These are phyloP conservation scores for Plasmodium sp. DNA, from an alignment of 169 alveolate species.

Conservation along the genomic window DNA sequence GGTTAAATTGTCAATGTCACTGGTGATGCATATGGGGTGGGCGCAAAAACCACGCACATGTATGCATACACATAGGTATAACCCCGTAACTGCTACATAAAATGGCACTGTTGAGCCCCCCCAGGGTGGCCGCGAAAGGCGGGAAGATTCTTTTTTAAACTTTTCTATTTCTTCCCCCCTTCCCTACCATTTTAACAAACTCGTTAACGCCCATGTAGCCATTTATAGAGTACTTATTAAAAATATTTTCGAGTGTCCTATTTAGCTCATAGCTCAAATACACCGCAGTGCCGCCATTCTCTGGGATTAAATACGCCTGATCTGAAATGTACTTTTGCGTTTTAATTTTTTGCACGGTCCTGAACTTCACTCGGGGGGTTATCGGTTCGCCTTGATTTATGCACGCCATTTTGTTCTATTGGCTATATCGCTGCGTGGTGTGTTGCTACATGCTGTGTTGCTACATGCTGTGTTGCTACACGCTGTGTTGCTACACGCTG, in stretches of 20 bases:
- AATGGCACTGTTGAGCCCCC: neutral
- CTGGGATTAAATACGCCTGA: constrained; percentile 70
- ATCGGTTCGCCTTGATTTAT: constrained; percentile 34
- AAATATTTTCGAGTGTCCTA: constrained; percentile 33
- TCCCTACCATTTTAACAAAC: constrained; percentile 38
- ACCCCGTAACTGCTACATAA: neutral
- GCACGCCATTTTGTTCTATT: constrained; percentile 50
- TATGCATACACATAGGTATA: neutral
- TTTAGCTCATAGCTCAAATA: constrained; percentile 65
- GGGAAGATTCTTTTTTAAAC: neutral
- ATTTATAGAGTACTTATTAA: constrained; percentile 42
- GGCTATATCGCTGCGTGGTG: neutral
- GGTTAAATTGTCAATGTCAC: neutral
- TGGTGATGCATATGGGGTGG: neutral
- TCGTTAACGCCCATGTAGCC: constrained; percentile 66
- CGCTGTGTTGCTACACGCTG: neutral
- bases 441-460: neutral
- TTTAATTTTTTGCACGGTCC: constrained; percentile 33
- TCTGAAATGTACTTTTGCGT: constrained; percentile 40
- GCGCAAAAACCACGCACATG: neutral
- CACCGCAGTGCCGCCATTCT: constrained; percentile 44
- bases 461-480: neutral
- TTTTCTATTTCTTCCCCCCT: neutral
- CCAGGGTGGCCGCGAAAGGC: neutral
- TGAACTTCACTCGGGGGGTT: constrained; percentile 44